Conservation (phyloP, 2,329 filamentous ascomycete species). For the Didymella sp. region DNA sequence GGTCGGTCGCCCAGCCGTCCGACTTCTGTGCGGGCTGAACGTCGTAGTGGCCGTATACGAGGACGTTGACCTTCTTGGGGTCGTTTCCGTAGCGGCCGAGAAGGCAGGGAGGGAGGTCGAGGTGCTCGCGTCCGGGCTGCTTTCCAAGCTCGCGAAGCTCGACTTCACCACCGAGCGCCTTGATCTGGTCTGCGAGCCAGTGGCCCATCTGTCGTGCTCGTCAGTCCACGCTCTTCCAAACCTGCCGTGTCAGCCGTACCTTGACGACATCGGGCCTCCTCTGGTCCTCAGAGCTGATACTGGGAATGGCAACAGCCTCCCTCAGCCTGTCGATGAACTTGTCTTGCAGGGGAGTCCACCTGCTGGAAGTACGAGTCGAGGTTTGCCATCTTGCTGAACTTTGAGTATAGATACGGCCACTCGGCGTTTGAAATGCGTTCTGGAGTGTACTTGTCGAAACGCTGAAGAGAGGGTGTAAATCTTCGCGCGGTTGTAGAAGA, state of each 20-base stretch:
- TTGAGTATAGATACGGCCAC: slow-evolving; percentile 59
- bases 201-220: slow-evolving; percentile 74
- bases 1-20: slow-evolving; percentile 95
- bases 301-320: slow-evolving; percentile 94
- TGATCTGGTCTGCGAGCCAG: slow-evolving; percentile 84
- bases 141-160: slow-evolving; percentile 87
- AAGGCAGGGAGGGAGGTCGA: slow-evolving; percentile 91
- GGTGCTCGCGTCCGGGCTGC: slow-evolving; percentile 87
- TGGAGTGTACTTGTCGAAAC: slow-evolving; percentile 28
- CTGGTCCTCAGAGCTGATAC: slow-evolving; percentile 88
- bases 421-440: slow-evolving; percentile 32
- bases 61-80: slow-evolving; percentile 89
- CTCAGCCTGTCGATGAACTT: slow-evolving; percentile 89
- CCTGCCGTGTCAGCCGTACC: slow-evolving; percentile 48
- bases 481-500: slow-evolving; percentile 20
- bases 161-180: slow-evolving; percentile 82
- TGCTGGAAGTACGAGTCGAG: slow-evolving; percentile 93
- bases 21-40: slow-evolving; percentile 93
- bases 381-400: slow-evolving; percentile 75
- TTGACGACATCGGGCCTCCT: slow-evolving; percentile 90
- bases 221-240: slow-evolving; percentile 5
- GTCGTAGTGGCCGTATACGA: slow-evolving; percentile 98
- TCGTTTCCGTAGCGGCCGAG: slow-evolving; percentile 92
- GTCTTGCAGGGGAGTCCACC: slow-evolving; percentile 78
- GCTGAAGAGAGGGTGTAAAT: slow-evolving; percentile 17